Evolutionary conservation across 2,329 filamentous ascomycete genomes (phyloP), one percentile per base, ranked within the genome.

Genomic region (Endocalyx cinctus): DNA sequence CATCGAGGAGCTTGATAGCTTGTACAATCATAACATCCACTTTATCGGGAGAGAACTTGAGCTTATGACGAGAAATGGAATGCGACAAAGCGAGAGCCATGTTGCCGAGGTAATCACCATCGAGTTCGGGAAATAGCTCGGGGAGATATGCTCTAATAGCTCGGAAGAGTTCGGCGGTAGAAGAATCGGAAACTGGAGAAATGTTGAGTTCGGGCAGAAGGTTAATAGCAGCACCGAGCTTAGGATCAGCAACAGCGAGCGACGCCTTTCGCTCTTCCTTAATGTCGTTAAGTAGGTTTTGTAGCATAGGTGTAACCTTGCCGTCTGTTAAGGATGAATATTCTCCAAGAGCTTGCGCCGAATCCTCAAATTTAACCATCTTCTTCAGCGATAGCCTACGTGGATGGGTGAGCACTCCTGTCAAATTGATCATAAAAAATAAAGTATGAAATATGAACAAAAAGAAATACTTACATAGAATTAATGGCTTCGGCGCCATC

Each of bases 21-120:
- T 98, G 92, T 38, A 98, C 89, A 57, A 98, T 95, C 92, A 98
- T 98, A 32, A 92, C 92, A 60, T 98, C 92, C 49, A 98, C 90
- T 74, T 98, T 98, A 59, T 98, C 89, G 37, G 90, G 84, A 7
- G 87, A 95, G 69, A 98, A 98, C 73, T 96, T 96, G 57, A 98
- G 80, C 75, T 95, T 97, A 70, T 98, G 89, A 45, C 89, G 83
- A 29, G 90, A 94, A 55, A 98, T 82, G 36, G 89, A 96, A 70
- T 98, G 92, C 22, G 90, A 94, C 31, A 98, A 82, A 79, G 92
- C 92, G 39, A 98, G 77, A 16, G 87, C 83, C 85, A 97, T 97
- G 53, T 88, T 92, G 57, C 87, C 84, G 58, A 97, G 79, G 58
- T 92, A 90, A 55, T 87, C 77, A 33, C 87, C 81, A 30, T 84